Conservation (phyloP, 1,284 basidiomycete genomes). For the Sanghuangporus baumii region DNA sequence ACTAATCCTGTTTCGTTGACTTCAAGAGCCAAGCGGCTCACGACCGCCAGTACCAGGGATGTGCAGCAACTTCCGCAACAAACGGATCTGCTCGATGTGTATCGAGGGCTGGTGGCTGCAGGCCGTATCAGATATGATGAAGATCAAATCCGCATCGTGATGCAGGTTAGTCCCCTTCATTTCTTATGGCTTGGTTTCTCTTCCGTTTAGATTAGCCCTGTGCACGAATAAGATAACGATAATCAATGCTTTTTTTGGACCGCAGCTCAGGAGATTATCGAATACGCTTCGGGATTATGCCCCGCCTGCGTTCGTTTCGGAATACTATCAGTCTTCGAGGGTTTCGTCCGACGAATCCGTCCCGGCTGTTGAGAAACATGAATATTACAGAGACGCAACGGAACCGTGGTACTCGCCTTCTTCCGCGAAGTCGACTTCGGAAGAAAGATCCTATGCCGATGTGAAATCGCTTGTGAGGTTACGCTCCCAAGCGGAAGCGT, state of each 20-base stretch:
- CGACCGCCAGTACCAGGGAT: not conserved
- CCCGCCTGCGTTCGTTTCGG: constrained; percentile 35
- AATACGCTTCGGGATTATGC: constrained; percentile 43
- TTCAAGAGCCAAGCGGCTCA: too few relatives aligned
- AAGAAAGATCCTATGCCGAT: not conserved
- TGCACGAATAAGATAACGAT: not conserved
- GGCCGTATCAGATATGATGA: constrained; percentile 56
- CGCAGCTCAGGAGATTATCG: constrained; percentile 42
- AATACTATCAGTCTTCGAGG: constrained; percentile 26
- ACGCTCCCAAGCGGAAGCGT: constrained; percentile 52
- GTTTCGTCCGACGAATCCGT: not conserved
- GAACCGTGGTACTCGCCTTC: constrained; percentile 26
- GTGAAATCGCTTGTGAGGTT: constrained; percentile 42
- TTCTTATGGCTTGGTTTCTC: too few relatives aligned
- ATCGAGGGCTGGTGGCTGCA: constrained; percentile 39
- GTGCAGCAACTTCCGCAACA: constrained; percentile 19
- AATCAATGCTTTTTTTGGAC: not conserved
- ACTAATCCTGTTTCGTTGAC: too few relatives aligned
- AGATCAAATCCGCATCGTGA: constrained; percentile 61
- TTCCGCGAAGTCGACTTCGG: constrained; percentile 5
- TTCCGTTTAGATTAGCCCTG: not conserved
- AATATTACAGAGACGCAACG: not conserved
- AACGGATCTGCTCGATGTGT: constrained; percentile 42
- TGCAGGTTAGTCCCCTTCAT: constrained; percentile 40
- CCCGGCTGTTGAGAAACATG: not conserved